phyloP scores from a whole-genome alignment of 176 grass and related monocot genomes.

The Oryza officinalis region DNA sequence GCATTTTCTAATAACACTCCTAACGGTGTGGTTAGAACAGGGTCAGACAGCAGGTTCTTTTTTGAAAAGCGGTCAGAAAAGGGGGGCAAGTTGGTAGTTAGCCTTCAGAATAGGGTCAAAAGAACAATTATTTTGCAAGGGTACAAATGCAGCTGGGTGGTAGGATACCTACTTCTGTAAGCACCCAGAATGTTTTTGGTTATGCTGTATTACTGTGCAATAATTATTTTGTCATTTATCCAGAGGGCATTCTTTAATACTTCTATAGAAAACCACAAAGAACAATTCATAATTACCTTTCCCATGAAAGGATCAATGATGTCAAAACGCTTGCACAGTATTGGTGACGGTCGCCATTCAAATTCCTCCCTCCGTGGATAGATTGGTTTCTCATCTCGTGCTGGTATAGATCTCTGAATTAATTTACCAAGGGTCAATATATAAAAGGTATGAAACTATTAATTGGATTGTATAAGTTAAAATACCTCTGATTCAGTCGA shows the following conservation, averaged over 20 bases:
- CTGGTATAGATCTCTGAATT: slow-evolving; percentile 45
- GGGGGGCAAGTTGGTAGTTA: no score
- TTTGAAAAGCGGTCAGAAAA: no score
- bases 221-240: slow-evolving; percentile 4
- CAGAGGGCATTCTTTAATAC: not conserved
- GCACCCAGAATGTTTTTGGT: not conserved
- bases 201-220: slow-evolving; percentile 6
- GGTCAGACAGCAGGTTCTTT: no score
- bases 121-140: no score
- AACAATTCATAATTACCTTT: slow-evolving; percentile 63
- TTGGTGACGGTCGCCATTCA: slow-evolving; percentile 79
- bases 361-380: slow-evolving; percentile 73
- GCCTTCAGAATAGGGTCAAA: no score
- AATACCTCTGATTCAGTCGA: slow-evolving; percentile 67
- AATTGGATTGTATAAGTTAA: slow-evolving; percentile 9
- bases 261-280: slow-evolving; percentile 8
- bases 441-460: slow-evolving; percentile 6
- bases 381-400: slow-evolving; percentile 52
- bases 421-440: slow-evolving; percentile 39
- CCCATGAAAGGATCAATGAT: slow-evolving; percentile 94
- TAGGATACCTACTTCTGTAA: no score
- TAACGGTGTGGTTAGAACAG: no score
- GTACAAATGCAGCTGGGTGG: no score
- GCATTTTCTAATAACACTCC: no score
- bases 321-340: slow-evolving; percentile 98